Percentiles rank a stretch among this genome's conserved stretches.
These are phyloP conservation scores for Vigna reflexopilosa DNA, from an alignment of 306 rosid genomes.

Conservation along the genomic window DNA sequence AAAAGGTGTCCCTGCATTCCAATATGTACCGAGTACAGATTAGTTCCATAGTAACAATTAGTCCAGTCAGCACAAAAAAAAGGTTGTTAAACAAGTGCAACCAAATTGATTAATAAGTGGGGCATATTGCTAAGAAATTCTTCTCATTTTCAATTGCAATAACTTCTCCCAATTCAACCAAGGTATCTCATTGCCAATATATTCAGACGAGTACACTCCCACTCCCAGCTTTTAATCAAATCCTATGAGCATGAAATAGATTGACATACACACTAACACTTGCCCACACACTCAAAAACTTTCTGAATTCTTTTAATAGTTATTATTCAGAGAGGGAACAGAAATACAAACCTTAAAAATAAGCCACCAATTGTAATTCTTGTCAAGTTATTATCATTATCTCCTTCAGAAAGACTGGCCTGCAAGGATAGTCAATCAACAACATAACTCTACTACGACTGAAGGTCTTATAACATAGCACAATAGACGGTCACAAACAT, in stretches of 20 bases:
- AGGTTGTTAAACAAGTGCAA: conserved; percentile 18
- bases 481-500: conserved; percentile 1
- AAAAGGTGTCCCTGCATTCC: conserved; percentile 84
- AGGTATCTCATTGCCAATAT: conserved; percentile 36
- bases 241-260: conserved; percentile 30
- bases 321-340: conserved; percentile 39
- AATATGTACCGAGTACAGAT: conserved; percentile 41
- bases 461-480: conserved; percentile 33
- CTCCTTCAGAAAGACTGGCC: conserved; percentile 90
- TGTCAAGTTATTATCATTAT: conserved; percentile 79
- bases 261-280: conserved; percentile 18
- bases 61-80: conserved; percentile 14
- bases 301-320: conserved; percentile 19
- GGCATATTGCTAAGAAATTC: conserved; percentile 26
- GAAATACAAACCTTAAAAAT: conserved; percentile 70
- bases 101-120: conserved; percentile 20
- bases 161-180: conserved; percentile 38
- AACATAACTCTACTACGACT: conserved; percentile 39
- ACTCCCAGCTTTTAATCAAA: conserved; percentile 27
- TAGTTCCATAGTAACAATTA: conserved; percentile 31
- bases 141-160: conserved; percentile 27
- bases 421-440: conserved; percentile 55
- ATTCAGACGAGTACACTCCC: conserved; percentile 17
- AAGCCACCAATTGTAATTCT: conserved; percentile 86
- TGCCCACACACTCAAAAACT: conserved; percentile 29